phyloP scores from a whole-genome alignment of 2,329 filamentous ascomycete genomes.

The Xylariaceae sp. region DNA sequence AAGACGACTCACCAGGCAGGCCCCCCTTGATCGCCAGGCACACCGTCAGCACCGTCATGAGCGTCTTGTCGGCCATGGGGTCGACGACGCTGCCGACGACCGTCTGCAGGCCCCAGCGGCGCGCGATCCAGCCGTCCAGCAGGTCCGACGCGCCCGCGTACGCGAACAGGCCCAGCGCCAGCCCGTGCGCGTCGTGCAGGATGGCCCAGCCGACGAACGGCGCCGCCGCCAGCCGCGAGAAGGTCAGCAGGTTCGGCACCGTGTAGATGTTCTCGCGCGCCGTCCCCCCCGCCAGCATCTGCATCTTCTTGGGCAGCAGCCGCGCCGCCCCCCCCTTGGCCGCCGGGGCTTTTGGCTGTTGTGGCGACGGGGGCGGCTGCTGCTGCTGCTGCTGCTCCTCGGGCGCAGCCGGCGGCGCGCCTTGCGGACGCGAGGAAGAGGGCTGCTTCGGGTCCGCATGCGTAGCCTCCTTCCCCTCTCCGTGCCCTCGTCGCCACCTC shows the following conservation, averaged over 20 bases:
- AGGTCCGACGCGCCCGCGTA: slow-evolving; percentile 90
- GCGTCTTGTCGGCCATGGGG: slow-evolving; percentile 90
- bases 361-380: not conserved
- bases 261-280: slow-evolving; percentile 91
- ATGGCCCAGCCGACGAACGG: slow-evolving; percentile 85
- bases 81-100: slow-evolving; percentile 93
- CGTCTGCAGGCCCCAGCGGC: slow-evolving; percentile 79
- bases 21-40: slow-evolving; percentile 76
- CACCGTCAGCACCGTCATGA: slow-evolving; percentile 90
- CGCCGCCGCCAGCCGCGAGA: slow-evolving; percentile 74
- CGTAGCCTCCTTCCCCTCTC: no score
- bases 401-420: no score
- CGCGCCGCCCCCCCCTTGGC: no score
- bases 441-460: no score
- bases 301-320: no score
- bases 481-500: no score
- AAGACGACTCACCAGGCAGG: slow-evolving; percentile 59
- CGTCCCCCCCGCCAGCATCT: no score
- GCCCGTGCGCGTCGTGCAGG: slow-evolving; percentile 69
- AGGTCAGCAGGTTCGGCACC: slow-evolving; percentile 86
- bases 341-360: not conserved
- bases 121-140: slow-evolving; percentile 88
- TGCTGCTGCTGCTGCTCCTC: no score
- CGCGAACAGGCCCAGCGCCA: slow-evolving; percentile 77
- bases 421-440: no score